Evolutionary conservation across 306 rosid genomes (phyloP), one percentile per base, ranked within the genome.

Genomic region (Cyclanthera cordifolia): DNA sequence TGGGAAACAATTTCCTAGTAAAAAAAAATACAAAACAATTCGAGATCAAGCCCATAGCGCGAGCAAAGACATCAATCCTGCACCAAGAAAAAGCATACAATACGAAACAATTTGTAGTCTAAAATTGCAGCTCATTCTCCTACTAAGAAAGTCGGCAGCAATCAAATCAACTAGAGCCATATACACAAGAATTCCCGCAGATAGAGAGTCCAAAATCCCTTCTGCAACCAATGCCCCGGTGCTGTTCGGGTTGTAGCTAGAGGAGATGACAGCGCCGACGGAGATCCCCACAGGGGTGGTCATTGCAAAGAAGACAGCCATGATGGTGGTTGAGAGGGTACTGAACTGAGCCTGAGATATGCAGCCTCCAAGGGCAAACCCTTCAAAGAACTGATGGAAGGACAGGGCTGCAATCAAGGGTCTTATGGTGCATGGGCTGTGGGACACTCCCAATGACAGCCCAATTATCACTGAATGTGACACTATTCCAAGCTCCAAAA

Each of bases 331-430:
- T 0, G 96, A 82, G 3, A 85, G 78, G 32, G 79, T 48, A 72
- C 80, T 90, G 72, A 90, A 88, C n/a, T 94, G 95, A 2, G 99
- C 99, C 69, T 94, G 90, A 10, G 97, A 88, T 25, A 94, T 90
- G 82, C 97, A 94, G 10, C 99, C 99, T 77, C 99, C 99, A 0
- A 94, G 89, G 27, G 97, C 99, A 52, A 94, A 94, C 15, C 99
- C 99, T 82, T 94, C 99, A 67, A 94, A 94, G 78, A 94, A 94
- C 47, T 94, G 99, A 59, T 94, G 99, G 74, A 94, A 94, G 0
- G 99, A 94, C 9, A 90, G 46, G 13, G 97, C 99, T 0, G 90
- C 97, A 19, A 94, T 89, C 8, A 94, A 73, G 24, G 99, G 96
- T 70, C 96, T 83, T 73, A 90, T 88, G 14, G 91, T 82, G 54